Percentiles rank a stretch among this genome's conserved stretches.
phyloP scores from a whole-genome alignment of 2,329 filamentous ascomycete species.

The Aureobasidium sp. region DNA sequence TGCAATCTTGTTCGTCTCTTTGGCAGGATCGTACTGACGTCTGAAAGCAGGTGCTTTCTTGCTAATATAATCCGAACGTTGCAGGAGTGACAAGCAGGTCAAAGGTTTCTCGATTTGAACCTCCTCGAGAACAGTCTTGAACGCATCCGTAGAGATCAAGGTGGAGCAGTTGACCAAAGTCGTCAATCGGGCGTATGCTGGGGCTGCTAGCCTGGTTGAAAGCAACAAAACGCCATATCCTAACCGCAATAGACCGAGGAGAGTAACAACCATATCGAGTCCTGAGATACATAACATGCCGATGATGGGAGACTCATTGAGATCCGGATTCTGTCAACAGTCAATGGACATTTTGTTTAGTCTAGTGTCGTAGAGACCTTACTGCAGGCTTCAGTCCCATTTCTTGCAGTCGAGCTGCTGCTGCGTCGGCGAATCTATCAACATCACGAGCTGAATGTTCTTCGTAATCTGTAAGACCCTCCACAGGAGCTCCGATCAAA shows the following conservation, averaged over 20 bases:
- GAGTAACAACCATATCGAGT: constrained; percentile 49
- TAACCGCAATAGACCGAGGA: constrained; percentile 48
- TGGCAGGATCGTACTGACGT: constrained; percentile 20
- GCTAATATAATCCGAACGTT: constrained; percentile 22
- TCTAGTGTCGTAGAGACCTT: constrained; percentile 2
- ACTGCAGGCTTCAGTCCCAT: constrained; percentile 26
- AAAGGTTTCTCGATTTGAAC: constrained; percentile 24
- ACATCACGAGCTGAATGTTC: constrained; percentile 25
- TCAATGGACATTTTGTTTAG: neutral
- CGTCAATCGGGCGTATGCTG: constrained; percentile 45
- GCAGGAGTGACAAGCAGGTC: constrained; percentile 27
- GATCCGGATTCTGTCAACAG: constrained; percentile 18
- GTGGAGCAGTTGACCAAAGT: constrained; percentile 34
- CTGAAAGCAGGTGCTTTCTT: constrained; percentile 19
- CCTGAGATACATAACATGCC: constrained; percentile 48
- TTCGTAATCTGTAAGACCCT: constrained; percentile 25
- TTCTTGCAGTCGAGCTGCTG: constrained; percentile 21
- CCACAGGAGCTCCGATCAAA: constrained; percentile 26
- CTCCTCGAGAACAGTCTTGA: constrained; percentile 26
- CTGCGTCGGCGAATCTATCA: constrained; percentile 25
- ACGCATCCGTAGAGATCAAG: constrained; percentile 23
- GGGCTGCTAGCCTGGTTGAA: constrained; percentile 47
- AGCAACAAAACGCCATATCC: constrained; percentile 51
- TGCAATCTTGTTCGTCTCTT: constrained; percentile 30
- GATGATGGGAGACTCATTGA: constrained; percentile 33